These are phyloP conservation scores for Microbotryum saponariae DNA, from an alignment of 1,284 basidiomycete genomes.

Conservation along the genomic window DNA sequence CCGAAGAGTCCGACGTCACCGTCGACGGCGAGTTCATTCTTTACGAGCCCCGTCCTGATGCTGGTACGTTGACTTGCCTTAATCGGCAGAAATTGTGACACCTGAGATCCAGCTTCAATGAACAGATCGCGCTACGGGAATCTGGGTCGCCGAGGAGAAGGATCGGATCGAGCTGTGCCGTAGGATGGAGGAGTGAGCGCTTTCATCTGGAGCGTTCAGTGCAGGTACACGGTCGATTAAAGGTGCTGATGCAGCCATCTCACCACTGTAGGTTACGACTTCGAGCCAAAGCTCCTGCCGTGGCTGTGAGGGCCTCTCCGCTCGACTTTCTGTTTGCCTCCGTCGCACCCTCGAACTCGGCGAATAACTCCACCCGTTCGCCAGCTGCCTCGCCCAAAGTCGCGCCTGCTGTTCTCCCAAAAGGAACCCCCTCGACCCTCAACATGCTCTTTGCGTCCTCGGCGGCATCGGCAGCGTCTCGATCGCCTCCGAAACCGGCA, in stretches of 20 bases:
- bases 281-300: background rate
- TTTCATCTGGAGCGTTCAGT: no score
- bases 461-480: background rate
- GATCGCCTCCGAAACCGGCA: constrained; percentile 11
- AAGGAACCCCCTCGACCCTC: constrained; percentile 23
- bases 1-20: constrained; percentile 69
- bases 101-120: background rate
- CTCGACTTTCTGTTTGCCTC: constrained; percentile 23
- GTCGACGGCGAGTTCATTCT: constrained; percentile 57
- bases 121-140: constrained; percentile 52
- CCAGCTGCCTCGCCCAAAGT: constrained; percentile 22
- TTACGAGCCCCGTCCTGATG: constrained; percentile 53
- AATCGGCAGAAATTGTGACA: background rate
- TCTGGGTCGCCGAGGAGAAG: constrained; percentile 70
- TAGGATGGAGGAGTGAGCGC: constrained; percentile 36
- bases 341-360: constrained; percentile 15
- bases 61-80: constrained; percentile 13
- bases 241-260: constrained; percentile 2
- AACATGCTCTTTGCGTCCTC: constrained; percentile 36
- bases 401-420: constrained; percentile 3
- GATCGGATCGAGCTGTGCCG: constrained; percentile 57
- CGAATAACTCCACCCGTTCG: constrained; percentile 9
- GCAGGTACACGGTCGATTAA: constrained; percentile 19
- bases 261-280: background rate
- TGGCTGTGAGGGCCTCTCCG: constrained; percentile 4